phyloP scores from a whole-genome alignment of 208 protist species.

The Dictyostelium gargantuum region DNA sequence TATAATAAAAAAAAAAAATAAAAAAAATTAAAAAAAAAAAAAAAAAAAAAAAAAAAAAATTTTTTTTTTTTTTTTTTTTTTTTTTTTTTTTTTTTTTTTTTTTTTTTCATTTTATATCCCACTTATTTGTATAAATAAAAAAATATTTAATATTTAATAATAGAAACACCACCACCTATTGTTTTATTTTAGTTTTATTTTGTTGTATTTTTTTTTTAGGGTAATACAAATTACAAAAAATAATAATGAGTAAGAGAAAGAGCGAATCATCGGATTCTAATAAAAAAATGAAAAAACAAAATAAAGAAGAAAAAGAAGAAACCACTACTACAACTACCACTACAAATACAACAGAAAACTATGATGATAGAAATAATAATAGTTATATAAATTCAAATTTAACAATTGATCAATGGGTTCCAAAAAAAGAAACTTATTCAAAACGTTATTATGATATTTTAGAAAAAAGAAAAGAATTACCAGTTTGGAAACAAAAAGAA shows the following conservation, averaged over 20 bases:
- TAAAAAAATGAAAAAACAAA: neutral
- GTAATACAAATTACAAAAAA: neutral
- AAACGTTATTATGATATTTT: conserved; percentile 90
- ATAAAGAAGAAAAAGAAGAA: neutral
- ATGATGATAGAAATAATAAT: neutral
- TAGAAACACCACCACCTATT: too few relatives aligned
- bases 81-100: too few relatives aligned
- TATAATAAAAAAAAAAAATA: too few relatives aligned
- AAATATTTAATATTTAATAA: too few relatives aligned
- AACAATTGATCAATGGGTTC: neutral
- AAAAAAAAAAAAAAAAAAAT: too few relatives aligned
- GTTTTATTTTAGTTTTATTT: too few relatives aligned
- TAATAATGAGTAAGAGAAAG: conserved; percentile 1
- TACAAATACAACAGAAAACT: neutral
- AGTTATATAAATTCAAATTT: neutral
- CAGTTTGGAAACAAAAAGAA: conserved; percentile 88
- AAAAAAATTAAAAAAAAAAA: too few relatives aligned
- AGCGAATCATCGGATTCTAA: neutral
- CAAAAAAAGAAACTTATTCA: conserved; percentile 77
- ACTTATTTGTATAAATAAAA: too few relatives aligned
- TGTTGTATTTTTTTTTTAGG: too few relatives aligned
- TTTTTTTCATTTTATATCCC: too few relatives aligned
- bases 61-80: too few relatives aligned
- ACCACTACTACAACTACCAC: neutral
- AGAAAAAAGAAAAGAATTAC: conserved; percentile 86